phyloP scores from a whole-genome alignment of 805 yeast genomes.

The Starmerella bombicola region DNA sequence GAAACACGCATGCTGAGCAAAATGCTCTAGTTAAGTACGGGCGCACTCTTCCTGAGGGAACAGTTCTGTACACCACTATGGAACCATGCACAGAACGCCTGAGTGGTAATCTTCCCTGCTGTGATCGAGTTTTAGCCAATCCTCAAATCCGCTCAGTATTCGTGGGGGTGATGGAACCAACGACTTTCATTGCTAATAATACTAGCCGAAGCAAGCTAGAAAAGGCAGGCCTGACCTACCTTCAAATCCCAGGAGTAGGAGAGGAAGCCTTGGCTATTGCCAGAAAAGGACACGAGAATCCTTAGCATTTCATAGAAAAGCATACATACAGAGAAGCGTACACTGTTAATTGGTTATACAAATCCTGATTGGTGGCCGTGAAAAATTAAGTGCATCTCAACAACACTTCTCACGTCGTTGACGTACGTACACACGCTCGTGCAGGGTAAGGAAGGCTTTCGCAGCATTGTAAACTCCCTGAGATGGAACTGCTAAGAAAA shows the following conservation, averaged over 20 bases:
- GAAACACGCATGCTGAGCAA: slow-evolving; percentile 96
- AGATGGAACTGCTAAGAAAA: neutral
- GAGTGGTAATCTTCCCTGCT: slow-evolving; percentile 85
- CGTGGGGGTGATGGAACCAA: slow-evolving; percentile 89
- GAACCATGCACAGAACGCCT: slow-evolving; percentile 87
- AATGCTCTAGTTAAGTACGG: slow-evolving; percentile 64
- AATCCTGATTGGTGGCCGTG: too few relatives aligned
- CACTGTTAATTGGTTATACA: too few relatives aligned
- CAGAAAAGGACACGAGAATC: slow-evolving; percentile 40
- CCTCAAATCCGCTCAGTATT: slow-evolving; percentile 54
- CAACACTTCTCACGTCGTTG: too few relatives aligned
- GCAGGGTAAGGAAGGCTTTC: too few relatives aligned
- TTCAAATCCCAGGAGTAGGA: slow-evolving; percentile 75
- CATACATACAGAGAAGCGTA: too few relatives aligned
- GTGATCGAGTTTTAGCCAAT: slow-evolving; percentile 55
- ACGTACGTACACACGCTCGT: too few relatives aligned
- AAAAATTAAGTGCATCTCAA: too few relatives aligned
- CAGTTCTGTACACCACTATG: slow-evolving; percentile 87
- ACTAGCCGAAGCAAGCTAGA: slow-evolving; percentile 45
- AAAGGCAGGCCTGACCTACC: slow-evolving; percentile 51
- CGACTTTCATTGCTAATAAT: slow-evolving; percentile 71
- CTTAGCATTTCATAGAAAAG: too few relatives aligned
- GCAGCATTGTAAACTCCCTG: neutral
- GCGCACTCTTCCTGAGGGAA: slow-evolving; percentile 53
- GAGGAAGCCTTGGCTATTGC: slow-evolving; percentile 58